A percentile compares a stretch with the other conserved stretches of the same genome.
Conservation (phyloP, 202 grass and related monocot species). For the Setaria viridis region DNA sequence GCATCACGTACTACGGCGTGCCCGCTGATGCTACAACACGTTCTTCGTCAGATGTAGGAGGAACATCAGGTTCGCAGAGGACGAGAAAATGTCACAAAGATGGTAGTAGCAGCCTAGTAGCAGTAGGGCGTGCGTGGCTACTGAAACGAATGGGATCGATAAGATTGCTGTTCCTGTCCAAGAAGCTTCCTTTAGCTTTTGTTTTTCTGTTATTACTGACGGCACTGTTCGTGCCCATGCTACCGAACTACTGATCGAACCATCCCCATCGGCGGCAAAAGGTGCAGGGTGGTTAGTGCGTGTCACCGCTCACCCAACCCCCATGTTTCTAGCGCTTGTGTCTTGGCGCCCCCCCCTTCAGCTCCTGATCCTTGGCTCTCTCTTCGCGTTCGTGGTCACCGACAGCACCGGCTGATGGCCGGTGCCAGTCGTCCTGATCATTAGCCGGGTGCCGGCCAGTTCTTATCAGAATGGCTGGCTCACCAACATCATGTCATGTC, state of each 20-base stretch:
- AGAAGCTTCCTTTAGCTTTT: background rate
- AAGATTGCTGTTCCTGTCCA: background rate
- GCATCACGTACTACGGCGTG: background rate
- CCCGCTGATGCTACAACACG: background rate
- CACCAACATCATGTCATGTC: background rate
- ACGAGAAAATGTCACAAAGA: background rate
- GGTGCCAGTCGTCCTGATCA: background rate
- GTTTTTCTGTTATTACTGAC: background rate
- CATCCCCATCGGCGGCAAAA: background rate
- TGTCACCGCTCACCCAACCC: conserved; percentile 43
- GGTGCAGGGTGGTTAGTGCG: conserved; percentile 1
- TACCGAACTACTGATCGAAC: background rate
- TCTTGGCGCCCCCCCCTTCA: background rate
- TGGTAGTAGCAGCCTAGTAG: no score
- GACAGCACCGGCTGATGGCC: conserved; percentile 17
- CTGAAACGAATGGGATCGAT: background rate
- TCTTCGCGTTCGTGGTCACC: conserved; percentile 36
- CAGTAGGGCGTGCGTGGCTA: background rate
- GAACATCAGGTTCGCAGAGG: background rate
- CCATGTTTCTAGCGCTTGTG: conserved; percentile 23
- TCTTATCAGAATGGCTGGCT: conserved; percentile 10
- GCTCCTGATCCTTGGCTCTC: background rate
- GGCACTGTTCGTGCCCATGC: conserved; percentile 2
- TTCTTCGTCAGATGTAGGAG: background rate
- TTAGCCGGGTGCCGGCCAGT: no score